These are phyloP conservation scores for Lactuca saligna DNA, from an alignment of 129 eudicot species.

Conservation along the genomic window DNA sequence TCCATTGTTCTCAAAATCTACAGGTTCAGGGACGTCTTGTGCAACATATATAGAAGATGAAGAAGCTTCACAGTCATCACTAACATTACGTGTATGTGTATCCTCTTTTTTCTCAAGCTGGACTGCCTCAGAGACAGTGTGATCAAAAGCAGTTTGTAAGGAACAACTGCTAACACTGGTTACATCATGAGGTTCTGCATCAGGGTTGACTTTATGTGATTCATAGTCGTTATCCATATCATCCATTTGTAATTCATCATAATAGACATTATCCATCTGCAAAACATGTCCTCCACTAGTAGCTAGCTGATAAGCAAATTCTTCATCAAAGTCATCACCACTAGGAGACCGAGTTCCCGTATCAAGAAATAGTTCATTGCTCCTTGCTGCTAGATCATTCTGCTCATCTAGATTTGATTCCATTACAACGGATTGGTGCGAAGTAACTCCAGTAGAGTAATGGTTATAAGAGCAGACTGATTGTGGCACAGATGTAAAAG, in stretches of 20 bases:
- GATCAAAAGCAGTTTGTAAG: constrained; percentile 43
- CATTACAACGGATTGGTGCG: constrained; percentile 54
- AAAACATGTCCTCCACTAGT: constrained; percentile 40
- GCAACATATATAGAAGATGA: constrained; percentile 69
- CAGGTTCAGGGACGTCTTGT: constrained; percentile 76
- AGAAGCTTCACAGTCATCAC: constrained; percentile 80
- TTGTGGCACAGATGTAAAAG: constrained; percentile 61
- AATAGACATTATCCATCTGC: constrained; percentile 48
- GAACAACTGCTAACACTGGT: constrained; percentile 49
- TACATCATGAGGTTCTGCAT: constrained; percentile 47
- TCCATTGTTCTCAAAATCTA: constrained; percentile 95
- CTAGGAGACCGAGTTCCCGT: constrained; percentile 35
- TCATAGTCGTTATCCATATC: constrained; percentile 45
- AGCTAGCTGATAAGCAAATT: constrained; percentile 46
- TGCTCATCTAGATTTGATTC: constrained; percentile 45
- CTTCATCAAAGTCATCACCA: constrained; percentile 76
- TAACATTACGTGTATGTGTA: constrained; percentile 38
- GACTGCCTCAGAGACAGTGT: constrained; percentile 38
- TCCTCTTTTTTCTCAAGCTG: constrained; percentile 46
- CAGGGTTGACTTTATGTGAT: constrained; percentile 58
- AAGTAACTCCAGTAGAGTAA: constrained; percentile 40
- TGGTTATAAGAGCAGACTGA: constrained; percentile 37
- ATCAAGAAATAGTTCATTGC: constrained; percentile 34
- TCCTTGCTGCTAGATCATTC: constrained; percentile 29
- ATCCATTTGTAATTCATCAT: constrained; percentile 45